Evolutionary conservation across 2,329 filamentous ascomycete species (phyloP), one percentile per base, ranked within the genome.

Genomic region (Trichoderma semiorbis): DNA sequence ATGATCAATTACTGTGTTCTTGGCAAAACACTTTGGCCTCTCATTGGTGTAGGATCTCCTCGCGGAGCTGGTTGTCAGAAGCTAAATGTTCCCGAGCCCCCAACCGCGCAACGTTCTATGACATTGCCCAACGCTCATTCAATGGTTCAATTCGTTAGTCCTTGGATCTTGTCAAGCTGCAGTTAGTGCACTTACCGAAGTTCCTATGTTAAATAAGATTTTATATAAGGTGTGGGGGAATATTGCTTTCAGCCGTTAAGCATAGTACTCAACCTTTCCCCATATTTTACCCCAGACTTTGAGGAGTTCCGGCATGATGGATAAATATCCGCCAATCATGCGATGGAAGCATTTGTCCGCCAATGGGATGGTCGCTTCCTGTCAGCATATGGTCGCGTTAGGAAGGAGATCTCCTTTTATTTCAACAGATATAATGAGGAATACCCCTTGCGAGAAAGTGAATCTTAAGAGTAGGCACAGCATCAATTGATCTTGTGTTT

Each of bases 291-390:
- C 55, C 55, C 55, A 18, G 55, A 61, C 34, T 61, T 43, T 66
- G 43, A 66, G 28, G 47, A 43, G 55, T 32, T 32, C 55, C 66
- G 28, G 62, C 11, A 24, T 60, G 16, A 24, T 26, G 16, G 65
- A 68, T 36, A 60, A 69, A 69, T 62, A 69, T 69, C 66, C 66
- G 66, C 66, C 66, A 69, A 69, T 69, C 66, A 69, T 61, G 39
- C 36, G 7, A 6, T n/a, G 50, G 50, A 36, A 18, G 43, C 36
- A 69, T 62, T 69, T 69, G 66, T 69, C 66, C 66, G 66, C 66
- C 66, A 69, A 69, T 69, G 34, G 26, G 55, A 26, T 11, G 5
- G 3, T 3, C 7, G 55, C 30, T 57, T 43, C 39, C 53, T 34
- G 55, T 60, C 66, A 67, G 64, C 64, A 11, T 28, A 21, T 30